Base-by-base conservation (phyloP, 129 eudicot genomes). In the Mikania micrantha region DNA sequence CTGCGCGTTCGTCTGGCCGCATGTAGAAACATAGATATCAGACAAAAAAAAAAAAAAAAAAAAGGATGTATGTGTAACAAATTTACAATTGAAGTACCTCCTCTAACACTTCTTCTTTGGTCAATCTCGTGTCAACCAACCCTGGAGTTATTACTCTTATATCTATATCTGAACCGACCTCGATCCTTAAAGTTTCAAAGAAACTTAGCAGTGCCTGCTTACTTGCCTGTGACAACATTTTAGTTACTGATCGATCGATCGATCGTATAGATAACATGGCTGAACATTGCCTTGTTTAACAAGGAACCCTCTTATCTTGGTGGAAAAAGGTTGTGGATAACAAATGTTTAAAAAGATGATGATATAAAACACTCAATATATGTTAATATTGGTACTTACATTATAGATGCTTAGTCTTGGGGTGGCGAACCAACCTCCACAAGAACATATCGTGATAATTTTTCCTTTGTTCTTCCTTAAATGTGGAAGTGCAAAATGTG, bases 401-500 rank as follows among this genome's bases (percentile, higher is more conserved):
- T 64, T 74, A 35, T 82, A 88, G 60, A 82, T 49, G 73, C 81
- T 74, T 24, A 73, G 57, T 53, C 91, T 64, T 7, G 91, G 95
- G 27, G 63, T 71, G 7, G 69, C 74, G 20, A 82, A 66, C 95
- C 88, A 88, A 40, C 82, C 29, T 5, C 77, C 84, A 4, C 70
- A 42, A 16, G 91, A 88, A 36, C 84, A 75, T 25, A 77, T 64
- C 15, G 74, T 80, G 4, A 82, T 71, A 9, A 85, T 80, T 77
- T 73, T 85, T 12, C 95, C 95, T 60, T 53, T 76, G 67, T 70
- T 84, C 6, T 38, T 59, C 74, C 71, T 72, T 48, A 85, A 63
- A 64, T 88, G 70, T 8, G 95, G 91, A 52, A 79, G 68, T n/a
- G 87, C 86, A 66, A 48, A 88, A 44, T 69, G 67, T 25, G 91